A percentile compares a stretch with the other conserved stretches of the same genome.
Conservation (phyloP, 768 basidiomycete species). For the Porphyrellus cyaneotinctus region DNA sequence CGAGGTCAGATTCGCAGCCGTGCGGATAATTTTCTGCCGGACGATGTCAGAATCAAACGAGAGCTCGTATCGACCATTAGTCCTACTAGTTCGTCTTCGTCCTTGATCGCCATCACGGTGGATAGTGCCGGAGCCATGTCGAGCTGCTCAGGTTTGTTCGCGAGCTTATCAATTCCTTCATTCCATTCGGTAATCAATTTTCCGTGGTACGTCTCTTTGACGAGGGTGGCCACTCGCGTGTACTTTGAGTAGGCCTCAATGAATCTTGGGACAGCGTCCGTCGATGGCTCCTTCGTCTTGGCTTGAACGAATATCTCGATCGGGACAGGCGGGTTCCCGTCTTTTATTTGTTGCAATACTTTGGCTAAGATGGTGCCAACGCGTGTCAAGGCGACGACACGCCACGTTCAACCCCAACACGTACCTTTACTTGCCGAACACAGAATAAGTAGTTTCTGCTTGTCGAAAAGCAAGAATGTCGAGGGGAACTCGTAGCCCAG, state of each 20-base stretch:
- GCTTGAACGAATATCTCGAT: constrained; percentile 77
- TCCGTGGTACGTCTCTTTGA: constrained; percentile 82
- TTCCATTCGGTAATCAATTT: constrained; percentile 89
- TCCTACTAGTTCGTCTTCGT: constrained; percentile 85
- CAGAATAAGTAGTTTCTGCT: constrained; percentile 70
- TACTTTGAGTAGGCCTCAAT: constrained; percentile 56
- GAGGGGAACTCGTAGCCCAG: constrained; percentile 98
- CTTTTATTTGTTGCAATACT: constrained; percentile 74
- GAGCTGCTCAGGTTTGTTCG: constrained; percentile 64
- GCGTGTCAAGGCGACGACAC: constrained; percentile 11
- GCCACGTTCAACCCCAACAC: constrained; percentile 5
- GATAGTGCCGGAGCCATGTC: constrained; percentile 80
- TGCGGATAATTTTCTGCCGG: constrained; percentile 70
- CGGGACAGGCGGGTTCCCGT: constrained; percentile 50
- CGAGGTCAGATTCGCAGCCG: constrained; percentile 74
- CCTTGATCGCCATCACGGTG: constrained; percentile 79
- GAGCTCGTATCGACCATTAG: neutral
- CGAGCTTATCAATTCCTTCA: constrained; percentile 49
- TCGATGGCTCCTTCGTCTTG: constrained; percentile 73
- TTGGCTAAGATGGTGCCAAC: constrained; percentile 56
- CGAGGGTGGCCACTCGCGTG: constrained; percentile 66
- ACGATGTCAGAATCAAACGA: constrained; percentile 7
- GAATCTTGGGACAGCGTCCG: constrained; percentile 70
- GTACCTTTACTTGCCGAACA: constrained; percentile 88
- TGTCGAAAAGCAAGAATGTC: constrained; percentile 81